A percentile compares a stretch with the other conserved stretches of the same genome.
These are phyloP conservation scores for Penicillium canariense DNA, from an alignment of 495 filamentous ascomycete genomes.

Conservation along the genomic window DNA sequence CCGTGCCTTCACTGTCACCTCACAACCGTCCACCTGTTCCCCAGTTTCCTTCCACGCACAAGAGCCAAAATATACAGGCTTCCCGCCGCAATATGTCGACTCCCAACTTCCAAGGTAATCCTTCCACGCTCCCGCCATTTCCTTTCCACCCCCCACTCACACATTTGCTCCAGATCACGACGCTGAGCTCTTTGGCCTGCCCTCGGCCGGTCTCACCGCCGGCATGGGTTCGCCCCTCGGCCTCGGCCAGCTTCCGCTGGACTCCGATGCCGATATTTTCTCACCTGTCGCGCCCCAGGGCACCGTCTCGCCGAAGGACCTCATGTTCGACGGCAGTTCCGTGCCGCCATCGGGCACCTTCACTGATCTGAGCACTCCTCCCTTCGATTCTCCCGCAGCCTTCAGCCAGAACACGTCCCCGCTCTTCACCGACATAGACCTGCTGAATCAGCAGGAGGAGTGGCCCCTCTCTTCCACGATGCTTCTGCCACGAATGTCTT, in stretches of 20 bases:
- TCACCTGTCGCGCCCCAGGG: conserved; percentile 33
- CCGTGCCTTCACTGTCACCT: conserved; percentile 39
- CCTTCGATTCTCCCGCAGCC: conserved; percentile 68
- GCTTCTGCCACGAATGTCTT: conserved; percentile 40
- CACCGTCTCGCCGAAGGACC: conserved; percentile 84
- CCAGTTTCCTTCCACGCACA: conserved; percentile 40
- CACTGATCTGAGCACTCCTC: conserved; percentile 82
- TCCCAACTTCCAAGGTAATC: conserved; percentile 36
- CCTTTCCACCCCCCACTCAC: conserved; percentile 1
- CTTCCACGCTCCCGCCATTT: not conserved
- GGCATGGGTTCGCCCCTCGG: conserved; percentile 30
- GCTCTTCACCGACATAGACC: conserved; percentile 44
- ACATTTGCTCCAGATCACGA: conserved; percentile 13
- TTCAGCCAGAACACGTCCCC: conserved; percentile 75
- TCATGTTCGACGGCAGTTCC: conserved; percentile 67
- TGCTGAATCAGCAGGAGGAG: conserved; percentile 34
- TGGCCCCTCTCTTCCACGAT: conserved; percentile 61
- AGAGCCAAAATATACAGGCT: conserved; percentile 18
- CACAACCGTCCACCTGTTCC: conserved; percentile 55
- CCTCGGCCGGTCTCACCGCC: conserved; percentile 27
- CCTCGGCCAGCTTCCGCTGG: conserved; percentile 16
- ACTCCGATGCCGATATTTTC: conserved; percentile 9
- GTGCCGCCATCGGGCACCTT: conserved; percentile 80
- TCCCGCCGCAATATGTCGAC: conserved; percentile 44
- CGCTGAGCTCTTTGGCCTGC: conserved; percentile 36